Percentiles rank a stretch among this genome's conserved stretches.
Conservation (phyloP, 768 basidiomycete species). For the Ephemerocybe angulata region DNA sequence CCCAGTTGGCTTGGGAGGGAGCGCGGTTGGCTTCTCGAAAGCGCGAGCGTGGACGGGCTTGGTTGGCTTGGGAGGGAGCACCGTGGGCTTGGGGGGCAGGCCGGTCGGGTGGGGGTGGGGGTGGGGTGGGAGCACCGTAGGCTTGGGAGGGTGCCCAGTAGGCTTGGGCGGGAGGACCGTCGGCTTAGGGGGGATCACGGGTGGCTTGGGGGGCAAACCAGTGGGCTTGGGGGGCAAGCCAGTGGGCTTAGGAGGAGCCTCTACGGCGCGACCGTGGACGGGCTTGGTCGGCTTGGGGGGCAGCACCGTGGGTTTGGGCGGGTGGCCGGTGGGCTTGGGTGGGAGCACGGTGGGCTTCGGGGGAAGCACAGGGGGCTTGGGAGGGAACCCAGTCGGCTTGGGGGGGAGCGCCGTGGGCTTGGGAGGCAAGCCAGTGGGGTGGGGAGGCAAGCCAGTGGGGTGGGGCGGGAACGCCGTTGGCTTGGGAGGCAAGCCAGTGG, state of each 20-base stretch:
- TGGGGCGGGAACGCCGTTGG: neutral
- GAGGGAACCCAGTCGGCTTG: neutral
- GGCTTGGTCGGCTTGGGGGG: neutral
- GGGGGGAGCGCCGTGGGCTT: neutral
- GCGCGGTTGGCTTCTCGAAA: slow-evolving; percentile 3
- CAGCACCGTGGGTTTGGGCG: neutral
- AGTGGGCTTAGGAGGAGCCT: neutral
- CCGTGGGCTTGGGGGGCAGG: slow-evolving; percentile 5
- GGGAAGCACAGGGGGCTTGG: neutral
- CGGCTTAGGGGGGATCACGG: neutral
- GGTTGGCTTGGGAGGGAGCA: slow-evolving; percentile 4
- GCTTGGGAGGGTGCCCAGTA: neutral
- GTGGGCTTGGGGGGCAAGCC: neutral
- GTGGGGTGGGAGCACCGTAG: slow-evolving; percentile 1
- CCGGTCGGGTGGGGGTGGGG: slow-evolving; percentile 5
- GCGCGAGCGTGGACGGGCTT: too few species aligned
- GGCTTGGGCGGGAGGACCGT: neutral
- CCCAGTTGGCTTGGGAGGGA: neutral
- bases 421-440: neutral
- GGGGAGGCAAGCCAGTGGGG: neutral
- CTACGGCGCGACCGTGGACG: neutral
- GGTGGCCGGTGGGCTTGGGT: neutral
- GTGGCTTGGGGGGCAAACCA: neutral
- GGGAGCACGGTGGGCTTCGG: neutral
- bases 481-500: neutral